Percentiles rank a stretch among this genome's conserved stretches.
These are phyloP conservation scores for Takashimella tepidaria DNA, from an alignment of 1,284 basidiomycete genomes.

Conservation along the genomic window DNA sequence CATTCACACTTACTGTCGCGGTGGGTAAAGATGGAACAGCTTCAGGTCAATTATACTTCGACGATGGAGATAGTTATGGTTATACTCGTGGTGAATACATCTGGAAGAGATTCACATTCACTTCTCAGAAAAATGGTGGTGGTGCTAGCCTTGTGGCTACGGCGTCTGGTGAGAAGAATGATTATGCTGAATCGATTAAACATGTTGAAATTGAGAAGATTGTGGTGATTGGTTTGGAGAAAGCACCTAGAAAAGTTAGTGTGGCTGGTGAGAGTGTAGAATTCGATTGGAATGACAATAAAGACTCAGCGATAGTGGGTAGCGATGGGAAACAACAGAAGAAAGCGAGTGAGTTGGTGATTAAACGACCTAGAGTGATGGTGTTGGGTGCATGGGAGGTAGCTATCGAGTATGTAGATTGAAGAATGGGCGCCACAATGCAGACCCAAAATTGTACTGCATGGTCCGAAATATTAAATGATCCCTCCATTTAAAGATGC, in stretches of 20 bases:
- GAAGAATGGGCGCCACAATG: too few relatives aligned
- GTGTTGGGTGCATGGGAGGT: conserved; percentile 69
- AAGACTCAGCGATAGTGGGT: conserved; percentile 20
- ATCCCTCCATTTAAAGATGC: too few relatives aligned
- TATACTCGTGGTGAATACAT: conserved; percentile 75
- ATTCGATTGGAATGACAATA: conserved; percentile 53
- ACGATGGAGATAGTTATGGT: conserved; percentile 84
- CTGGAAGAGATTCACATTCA: conserved; percentile 65
- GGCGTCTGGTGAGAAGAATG: conserved; percentile 50
- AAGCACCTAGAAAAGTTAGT: conserved; percentile 55
- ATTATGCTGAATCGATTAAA: conserved; percentile 60
- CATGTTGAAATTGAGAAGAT: conserved; percentile 74
- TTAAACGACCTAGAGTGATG: conserved; percentile 72
- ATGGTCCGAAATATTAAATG: too few relatives aligned
- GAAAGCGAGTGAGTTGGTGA: conserved; percentile 58
- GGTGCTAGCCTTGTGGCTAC: conserved; percentile 49
- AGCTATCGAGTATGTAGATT: background rate
- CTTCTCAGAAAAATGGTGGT: conserved; percentile 28
- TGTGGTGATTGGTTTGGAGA: conserved; percentile 65
- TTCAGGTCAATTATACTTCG: conserved; percentile 82
- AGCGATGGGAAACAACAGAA: conserved; percentile 48
- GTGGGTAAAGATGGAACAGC: conserved; percentile 64
- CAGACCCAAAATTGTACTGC: too few relatives aligned
- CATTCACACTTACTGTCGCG: conserved; percentile 85
- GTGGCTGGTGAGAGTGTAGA: conserved; percentile 49